Evolutionary conservation across 495 filamentous ascomycete species (phyloP).

Genomic region (Xylaria venustula): DNA sequence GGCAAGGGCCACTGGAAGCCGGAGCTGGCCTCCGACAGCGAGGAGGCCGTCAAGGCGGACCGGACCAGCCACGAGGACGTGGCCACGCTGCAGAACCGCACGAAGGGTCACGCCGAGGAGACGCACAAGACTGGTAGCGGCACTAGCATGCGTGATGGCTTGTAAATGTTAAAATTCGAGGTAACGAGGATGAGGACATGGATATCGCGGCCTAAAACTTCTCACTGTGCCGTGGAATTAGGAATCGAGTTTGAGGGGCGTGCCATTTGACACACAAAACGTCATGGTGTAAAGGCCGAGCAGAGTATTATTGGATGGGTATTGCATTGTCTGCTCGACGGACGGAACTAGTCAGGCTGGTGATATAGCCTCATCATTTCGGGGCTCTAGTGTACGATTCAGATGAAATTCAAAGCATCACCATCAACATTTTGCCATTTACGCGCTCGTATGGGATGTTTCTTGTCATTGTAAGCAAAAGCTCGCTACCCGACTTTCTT

Average conservation of each 20-base stretch:
- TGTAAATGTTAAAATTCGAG: conserved; percentile 24
- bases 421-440: not conserved
- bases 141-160: conserved; percentile 46
- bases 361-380: not conserved
- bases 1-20: conserved; percentile 81
- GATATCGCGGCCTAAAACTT: not conserved
- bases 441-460: no score
- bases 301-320: no score
- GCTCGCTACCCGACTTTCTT: not conserved
- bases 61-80: conserved; percentile 33
- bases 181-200: not conserved
- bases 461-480: not conserved
- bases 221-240: not conserved
- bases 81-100: conserved; percentile 49
- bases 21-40: conserved; percentile 75
- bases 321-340: not conserved
- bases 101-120: conserved; percentile 50
- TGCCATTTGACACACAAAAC: no score
- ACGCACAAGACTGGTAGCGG: conserved; percentile 40
- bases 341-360: not conserved
- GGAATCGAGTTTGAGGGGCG: no score
- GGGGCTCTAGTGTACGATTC: not conserved
- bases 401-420: not conserved
- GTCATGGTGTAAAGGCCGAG: no score
- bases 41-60: conserved; percentile 68